Conservation (phyloP, 23 red algal genomes). For the Cyanidioschyzon merolae region DNA sequence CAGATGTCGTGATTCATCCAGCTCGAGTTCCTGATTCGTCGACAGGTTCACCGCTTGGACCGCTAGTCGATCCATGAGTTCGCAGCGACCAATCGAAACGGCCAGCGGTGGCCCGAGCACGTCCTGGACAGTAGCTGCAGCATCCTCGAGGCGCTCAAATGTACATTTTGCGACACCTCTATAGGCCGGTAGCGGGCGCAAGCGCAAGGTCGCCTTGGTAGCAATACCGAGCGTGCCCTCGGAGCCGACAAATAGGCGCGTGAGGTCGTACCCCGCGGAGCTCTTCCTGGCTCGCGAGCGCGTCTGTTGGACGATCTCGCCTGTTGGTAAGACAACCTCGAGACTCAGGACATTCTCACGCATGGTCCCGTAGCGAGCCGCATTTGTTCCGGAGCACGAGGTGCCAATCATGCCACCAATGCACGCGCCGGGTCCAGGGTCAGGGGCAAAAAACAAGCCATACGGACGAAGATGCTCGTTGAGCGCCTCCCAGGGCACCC, state of each 20-base stretch:
- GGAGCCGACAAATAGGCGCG: slow-evolving; percentile 74
- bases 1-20: slow-evolving; percentile 28
- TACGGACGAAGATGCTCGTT: slow-evolving; percentile 50
- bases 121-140: slow-evolving; percentile 51
- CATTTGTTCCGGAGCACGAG: slow-evolving; percentile 74
- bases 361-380: slow-evolving; percentile 84
- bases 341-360: slow-evolving; percentile 88
- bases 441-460: slow-evolving; percentile 69
- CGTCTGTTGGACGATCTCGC: slow-evolving; percentile 62
- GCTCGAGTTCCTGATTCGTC: slow-evolving; percentile 27
- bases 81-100: slow-evolving; percentile 51
- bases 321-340: slow-evolving; percentile 72
- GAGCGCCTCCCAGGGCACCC: slow-evolving; percentile 67
- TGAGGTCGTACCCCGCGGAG: slow-evolving; percentile 79
- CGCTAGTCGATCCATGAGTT: slow-evolving; percentile 85
- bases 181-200: slow-evolving; percentile 51
- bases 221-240: slow-evolving; percentile 92
- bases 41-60: slow-evolving; percentile 83
- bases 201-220: slow-evolving; percentile 64
- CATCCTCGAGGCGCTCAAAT: slow-evolving; percentile 63
- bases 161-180: slow-evolving; percentile 55
- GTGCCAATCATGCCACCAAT: slow-evolving; percentile 97
- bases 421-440: slow-evolving; percentile 72
- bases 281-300: slow-evolving; percentile 58
- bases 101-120: slow-evolving; percentile 41